phyloP scores from a whole-genome alignment of 495 filamentous ascomycete species.

The Glutinoglossum americanum region DNA sequence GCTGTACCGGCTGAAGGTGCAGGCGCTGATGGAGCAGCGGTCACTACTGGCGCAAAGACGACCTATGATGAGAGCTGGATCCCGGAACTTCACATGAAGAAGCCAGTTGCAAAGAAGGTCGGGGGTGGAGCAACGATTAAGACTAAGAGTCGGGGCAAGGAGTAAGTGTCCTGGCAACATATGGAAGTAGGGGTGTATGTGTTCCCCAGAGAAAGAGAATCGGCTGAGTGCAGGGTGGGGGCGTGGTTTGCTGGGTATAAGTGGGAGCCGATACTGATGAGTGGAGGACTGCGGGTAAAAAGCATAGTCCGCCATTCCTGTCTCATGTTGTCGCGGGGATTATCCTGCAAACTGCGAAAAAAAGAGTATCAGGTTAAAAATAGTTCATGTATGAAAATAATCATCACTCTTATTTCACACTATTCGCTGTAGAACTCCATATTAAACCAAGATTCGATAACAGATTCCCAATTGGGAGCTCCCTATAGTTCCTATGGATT shows the following conservation, averaged over 20 bases:
- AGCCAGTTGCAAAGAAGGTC: conserved; percentile 57
- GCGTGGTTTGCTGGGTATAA: not conserved
- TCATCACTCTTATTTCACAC: not conserved
- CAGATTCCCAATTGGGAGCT: not conserved
- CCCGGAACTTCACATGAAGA: conserved; percentile 73
- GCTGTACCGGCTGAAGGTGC: conserved; percentile 24
- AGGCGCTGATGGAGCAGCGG: conserved; percentile 46
- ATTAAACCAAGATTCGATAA: not conserved
- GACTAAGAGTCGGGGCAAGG: conserved; percentile 22
- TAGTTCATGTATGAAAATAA: not conserved
- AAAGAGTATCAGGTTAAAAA: not conserved
- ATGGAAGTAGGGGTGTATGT: not conserved
- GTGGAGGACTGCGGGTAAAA: not conserved
- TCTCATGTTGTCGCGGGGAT: not conserved
- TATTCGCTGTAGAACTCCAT: not conserved
- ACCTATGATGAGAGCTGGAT: conserved; percentile 93
- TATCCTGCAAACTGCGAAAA: not conserved
- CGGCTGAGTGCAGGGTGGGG: not conserved
- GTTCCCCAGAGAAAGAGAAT: conserved; percentile 5
- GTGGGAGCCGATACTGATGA: conserved; percentile 1
- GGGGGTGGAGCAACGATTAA: conserved; percentile 45
- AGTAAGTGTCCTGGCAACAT: conserved; percentile 4
- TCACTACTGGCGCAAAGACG: conserved; percentile 38
- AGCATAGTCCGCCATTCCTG: not conserved
- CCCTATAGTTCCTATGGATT: not conserved